Evolutionary conservation across 2,329 filamentous ascomycete species (phyloP).

Genomic region (Tolypocladium ophioglossoides): DNA sequence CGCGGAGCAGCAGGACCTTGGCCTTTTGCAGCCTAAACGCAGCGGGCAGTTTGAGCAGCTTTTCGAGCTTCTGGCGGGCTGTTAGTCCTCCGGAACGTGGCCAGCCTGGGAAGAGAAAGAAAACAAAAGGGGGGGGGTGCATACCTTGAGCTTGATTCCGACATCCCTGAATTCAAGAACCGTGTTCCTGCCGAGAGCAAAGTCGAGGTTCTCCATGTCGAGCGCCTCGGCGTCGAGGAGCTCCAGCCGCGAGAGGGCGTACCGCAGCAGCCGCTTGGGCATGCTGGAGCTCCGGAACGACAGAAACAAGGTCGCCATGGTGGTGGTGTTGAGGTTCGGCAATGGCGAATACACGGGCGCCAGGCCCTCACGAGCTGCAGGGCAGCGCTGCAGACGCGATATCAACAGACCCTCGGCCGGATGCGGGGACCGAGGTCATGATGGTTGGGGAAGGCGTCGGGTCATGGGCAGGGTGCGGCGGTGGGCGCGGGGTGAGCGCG

Average conservation of each 20-base stretch:
- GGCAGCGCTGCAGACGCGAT: constrained; percentile 13
- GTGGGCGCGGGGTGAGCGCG: background rate
- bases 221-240: constrained; percentile 80
- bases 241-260: constrained; percentile 73
- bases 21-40: constrained; percentile 63
- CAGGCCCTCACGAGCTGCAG: constrained; percentile 5
- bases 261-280: constrained; percentile 81
- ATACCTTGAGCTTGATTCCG: constrained; percentile 65
- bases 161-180: constrained; percentile 82
- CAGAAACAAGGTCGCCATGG: constrained; percentile 65
- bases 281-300: constrained; percentile 58
- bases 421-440: constrained; percentile 16
- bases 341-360: background rate
- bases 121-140: constrained; percentile 1
- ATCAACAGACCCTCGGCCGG: constrained; percentile 24
- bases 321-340: constrained; percentile 6
- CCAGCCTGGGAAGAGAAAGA: too few species aligned
- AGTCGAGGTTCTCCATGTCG: constrained; percentile 76
- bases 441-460: background rate
- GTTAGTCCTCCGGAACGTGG: constrained; percentile 1
- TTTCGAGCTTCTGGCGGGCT: constrained; percentile 59
- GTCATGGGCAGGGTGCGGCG: background rate
- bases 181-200: constrained; percentile 71
- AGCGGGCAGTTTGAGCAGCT: constrained; percentile 62
- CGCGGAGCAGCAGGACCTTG: constrained; percentile 61